phyloP scores from a whole-genome alignment of 306 rosid species.

The Cicer bijugum region DNA sequence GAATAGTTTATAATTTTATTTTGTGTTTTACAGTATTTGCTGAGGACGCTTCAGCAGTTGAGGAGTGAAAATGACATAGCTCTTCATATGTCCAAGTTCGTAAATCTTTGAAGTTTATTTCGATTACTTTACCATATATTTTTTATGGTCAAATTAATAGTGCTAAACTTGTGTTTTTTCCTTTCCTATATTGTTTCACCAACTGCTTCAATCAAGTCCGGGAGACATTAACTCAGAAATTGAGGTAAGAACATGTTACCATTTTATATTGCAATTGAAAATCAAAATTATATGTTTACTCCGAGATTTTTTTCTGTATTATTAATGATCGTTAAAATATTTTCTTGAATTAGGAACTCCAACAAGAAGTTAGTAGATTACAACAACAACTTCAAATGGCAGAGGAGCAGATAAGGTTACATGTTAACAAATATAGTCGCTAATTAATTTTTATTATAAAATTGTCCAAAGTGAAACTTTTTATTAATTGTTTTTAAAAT shows the following conservation, averaged over 20 bases:
- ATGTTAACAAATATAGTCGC: not conserved
- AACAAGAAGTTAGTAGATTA: constrained; percentile 65
- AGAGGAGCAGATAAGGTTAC: constrained; percentile 80
- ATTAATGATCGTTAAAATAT: not conserved
- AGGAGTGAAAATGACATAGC: constrained; percentile 61
- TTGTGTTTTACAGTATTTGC: constrained; percentile 45
- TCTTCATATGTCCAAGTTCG: constrained; percentile 59
- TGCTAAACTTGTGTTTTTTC: constrained; percentile 1
- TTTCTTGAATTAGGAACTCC: constrained; percentile 62
- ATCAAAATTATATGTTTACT: not conserved
- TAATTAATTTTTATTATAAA: not conserved
- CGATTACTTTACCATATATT: not conserved
- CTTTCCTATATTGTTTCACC: constrained; percentile 1
- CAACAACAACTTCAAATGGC: constrained; percentile 82
- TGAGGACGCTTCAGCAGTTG: constrained; percentile 56
- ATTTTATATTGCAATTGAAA: not conserved
- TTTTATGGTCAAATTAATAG: not conserved
- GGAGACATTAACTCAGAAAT: constrained; percentile 61
- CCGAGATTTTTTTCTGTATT: not conserved
- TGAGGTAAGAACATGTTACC: constrained; percentile 44
- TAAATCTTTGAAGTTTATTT: not conserved
- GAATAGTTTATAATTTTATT: not conserved
- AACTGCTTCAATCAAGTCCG: constrained; percentile 45
- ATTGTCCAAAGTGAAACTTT: not conserved
- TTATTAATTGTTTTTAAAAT: not conserved